Base-by-base conservation (phyloP, 2,329 filamentous ascomycete species). In the Clonostachys chloroleuca region DNA sequence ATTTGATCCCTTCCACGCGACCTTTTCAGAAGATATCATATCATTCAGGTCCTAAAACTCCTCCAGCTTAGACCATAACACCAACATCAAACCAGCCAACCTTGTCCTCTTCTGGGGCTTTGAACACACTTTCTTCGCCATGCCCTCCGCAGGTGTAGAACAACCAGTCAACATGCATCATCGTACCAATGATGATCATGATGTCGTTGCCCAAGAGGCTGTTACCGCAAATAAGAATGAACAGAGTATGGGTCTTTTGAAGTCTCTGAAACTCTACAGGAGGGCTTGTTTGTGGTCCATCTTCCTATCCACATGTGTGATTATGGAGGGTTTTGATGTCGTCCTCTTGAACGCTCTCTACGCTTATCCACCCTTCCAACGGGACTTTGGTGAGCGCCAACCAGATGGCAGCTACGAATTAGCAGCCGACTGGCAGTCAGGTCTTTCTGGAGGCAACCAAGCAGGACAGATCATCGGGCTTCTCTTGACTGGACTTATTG, bases 381-480 rank as follows among this genome's bases (percentile, higher is more conserved):
- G 52, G 49, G 67, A 61, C 45, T 78, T 71, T 47, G 73, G 73
- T 9, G 50, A 55, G 0, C 45, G 54, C 7, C 55, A 60, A 12
- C 50, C 59, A 1, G 55, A 72, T 30, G 71, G 66, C 1, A 33
- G 42, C 1, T 76, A 76, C 49, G 61, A 77, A 49, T 58, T 81
- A 43, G 68, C 71, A 1, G 71, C 73, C 2, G 61, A 68, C 1
- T 81, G 78, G 78, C 77, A 80, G 55, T 68, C 74, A 3, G 75
- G 69, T 7, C 60, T 81, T 5, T 68, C 65, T 40, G 78, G 77
- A 41, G 76, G 69, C 10, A 66, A 70, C 0, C 63, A 70, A 6
- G 67, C 67, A 3, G 78, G 78, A 12, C 66, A 73, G 47, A 74
- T 81, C 18, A 39, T 79, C 2, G 78, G 78, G 2, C 65, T 78